These are phyloP conservation scores for Boletus reticulatus DNA, from an alignment of 768 basidiomycete species.

Conservation along the genomic window DNA sequence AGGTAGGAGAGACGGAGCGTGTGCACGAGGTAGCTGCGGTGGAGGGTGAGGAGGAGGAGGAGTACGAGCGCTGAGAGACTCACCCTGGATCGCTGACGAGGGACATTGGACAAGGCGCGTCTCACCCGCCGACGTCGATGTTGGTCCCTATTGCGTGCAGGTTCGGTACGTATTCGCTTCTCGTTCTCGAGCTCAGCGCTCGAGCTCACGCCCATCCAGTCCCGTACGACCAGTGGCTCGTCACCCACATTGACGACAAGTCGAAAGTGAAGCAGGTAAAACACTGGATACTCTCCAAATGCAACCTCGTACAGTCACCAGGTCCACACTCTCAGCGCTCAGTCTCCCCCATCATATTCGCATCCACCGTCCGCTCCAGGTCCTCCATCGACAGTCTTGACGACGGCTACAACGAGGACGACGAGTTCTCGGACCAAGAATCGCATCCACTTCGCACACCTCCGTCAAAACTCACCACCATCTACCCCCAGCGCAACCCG, in stretches of 20 bases:
- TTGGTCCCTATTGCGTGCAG: constrained; percentile 52
- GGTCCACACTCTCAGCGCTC: constrained; percentile 37
- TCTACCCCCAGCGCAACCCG: constrained; percentile 9
- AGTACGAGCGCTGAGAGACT: constrained; percentile 4
- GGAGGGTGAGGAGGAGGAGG: too few species aligned
- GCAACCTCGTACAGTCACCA: constrained; percentile 39
- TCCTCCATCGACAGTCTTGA: constrained; percentile 26
- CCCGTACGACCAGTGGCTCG: constrained; percentile 73
- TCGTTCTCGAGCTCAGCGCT: background rate
- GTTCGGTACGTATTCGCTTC: constrained; percentile 43
- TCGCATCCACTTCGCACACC: background rate
- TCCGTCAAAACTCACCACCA: background rate
- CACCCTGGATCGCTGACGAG: constrained; percentile 65
- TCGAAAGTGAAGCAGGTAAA: constrained; percentile 67
- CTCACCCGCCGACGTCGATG: background rate
- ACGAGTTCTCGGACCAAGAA: constrained; percentile 32
- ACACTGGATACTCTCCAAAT: constrained; percentile 58
- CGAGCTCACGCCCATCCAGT: constrained; percentile 36
- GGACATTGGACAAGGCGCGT: constrained; percentile 41
- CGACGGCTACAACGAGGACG: constrained; percentile 32
- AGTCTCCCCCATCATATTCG: constrained; percentile 71
- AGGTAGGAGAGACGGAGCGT: constrained; percentile 82
- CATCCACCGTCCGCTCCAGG: constrained; percentile 25
- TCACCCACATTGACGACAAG: constrained; percentile 60
- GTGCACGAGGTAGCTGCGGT: constrained; percentile 70